Evolutionary conservation across 257 asterid species (phyloP), one percentile per base, ranked within the genome.

Genomic region (Buddleja alternifolia): DNA sequence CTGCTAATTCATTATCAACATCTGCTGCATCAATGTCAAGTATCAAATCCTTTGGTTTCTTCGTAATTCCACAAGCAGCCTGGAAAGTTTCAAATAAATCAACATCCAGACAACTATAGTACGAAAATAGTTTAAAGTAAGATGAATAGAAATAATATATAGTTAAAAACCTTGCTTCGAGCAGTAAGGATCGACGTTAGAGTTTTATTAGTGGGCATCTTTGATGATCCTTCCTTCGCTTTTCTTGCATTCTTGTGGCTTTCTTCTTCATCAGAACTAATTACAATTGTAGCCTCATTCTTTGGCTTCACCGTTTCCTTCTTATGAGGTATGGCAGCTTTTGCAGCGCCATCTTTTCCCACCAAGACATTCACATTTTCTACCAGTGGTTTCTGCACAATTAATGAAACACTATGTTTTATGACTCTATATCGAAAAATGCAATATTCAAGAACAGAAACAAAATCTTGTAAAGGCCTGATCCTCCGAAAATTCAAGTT

Each of bases 1-100:
- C 92, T 17, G 90, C 92, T 85, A 89, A 77, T 67, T 89, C 93
- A 25, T 91, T 78, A 6, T 76, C 69, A 5, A 32, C 62, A 59
- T 92, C 98, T 46, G 62, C 75, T 50, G 82, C 82, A 75, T 89
- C 98, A 29, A 87, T 92, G 80, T 92, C 88, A 4, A 67, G 74
- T 15, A 85, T 69, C 2, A 5, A 45, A 14, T 72, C 83, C 74
- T 68, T 78, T 0, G 85, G 82, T 40, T 81, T 83, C 77, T 69
- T 79, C 60, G 63, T 37, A 40, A 78, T 14, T 66, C 89, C 95
- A 77, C 86, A 81, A 66, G 75, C 90, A 74, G 83, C 93, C 91
- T 82, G 58, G 44, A 10, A 63, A 60, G 5, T 9, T 37, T 24
- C 6, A 19, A 8, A 54, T n/a, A 37, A 46, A 7, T 24, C 48